These are phyloP conservation scores for Xylariaceae sp. DNA, from an alignment of 2,329 filamentous ascomycete genomes.

Conservation along the genomic window DNA sequence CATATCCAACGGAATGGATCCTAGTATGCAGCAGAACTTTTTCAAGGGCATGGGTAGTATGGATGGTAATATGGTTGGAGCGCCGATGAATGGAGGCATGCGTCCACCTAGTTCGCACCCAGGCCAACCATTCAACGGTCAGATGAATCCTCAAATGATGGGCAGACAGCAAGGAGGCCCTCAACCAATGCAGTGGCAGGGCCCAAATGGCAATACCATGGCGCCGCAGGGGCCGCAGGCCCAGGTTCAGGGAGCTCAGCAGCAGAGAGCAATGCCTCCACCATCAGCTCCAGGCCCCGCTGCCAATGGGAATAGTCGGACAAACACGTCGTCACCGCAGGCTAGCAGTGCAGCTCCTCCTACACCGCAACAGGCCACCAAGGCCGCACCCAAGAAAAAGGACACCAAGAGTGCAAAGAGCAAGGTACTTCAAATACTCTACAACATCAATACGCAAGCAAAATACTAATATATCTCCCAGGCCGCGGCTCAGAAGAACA, in stretches of 20 bases:
- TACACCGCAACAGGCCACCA: constrained; percentile 69
- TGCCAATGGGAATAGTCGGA: constrained; percentile 46
- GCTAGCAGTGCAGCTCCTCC: constrained; percentile 65
- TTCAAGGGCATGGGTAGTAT: constrained; percentile 52
- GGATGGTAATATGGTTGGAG: constrained; percentile 52
- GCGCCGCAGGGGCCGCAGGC: constrained; percentile 46
- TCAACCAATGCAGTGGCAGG: constrained; percentile 47
- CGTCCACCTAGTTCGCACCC: constrained; percentile 67
- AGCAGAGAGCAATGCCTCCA: constrained; percentile 66
- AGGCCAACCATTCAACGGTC: constrained; percentile 46
- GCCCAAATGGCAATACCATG: constrained; percentile 43
- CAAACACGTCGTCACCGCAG: constrained; percentile 57
- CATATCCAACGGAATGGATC: constrained; percentile 60
- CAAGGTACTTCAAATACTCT: constrained; percentile 53
- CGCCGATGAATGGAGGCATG: constrained; percentile 61
- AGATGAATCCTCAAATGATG: constrained; percentile 61
- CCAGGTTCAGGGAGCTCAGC: constrained; percentile 64
- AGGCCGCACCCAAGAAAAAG: constrained; percentile 76
- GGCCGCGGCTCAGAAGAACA: constrained; percentile 60
- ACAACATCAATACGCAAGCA: constrained; percentile 6
- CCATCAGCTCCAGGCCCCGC: constrained; percentile 55
- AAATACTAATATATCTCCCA: constrained; percentile 35
- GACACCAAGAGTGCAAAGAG: constrained; percentile 59
- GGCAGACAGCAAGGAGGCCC: constrained; percentile 40
- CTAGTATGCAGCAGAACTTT: constrained; percentile 56